phyloP scores from a whole-genome alignment of 2,329 filamentous ascomycete genomes.

The Fusarium papillatum region DNA sequence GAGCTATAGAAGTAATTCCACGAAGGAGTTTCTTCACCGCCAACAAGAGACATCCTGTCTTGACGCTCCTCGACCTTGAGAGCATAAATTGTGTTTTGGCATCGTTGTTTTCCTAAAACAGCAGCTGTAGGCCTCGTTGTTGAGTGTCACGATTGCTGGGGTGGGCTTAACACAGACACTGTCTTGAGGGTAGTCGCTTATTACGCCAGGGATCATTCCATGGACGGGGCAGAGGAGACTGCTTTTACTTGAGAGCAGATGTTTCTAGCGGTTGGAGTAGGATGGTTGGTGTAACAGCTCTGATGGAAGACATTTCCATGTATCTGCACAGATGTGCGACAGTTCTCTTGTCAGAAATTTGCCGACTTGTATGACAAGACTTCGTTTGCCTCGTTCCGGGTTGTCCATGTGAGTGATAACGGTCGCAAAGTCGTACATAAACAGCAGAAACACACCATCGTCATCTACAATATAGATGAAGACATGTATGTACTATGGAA shows the following conservation, averaged over 20 bases:
- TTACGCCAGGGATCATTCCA: background rate
- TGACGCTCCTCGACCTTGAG: background rate
- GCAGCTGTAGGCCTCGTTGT: accelerated
- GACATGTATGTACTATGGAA: background rate
- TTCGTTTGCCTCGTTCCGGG: background rate
- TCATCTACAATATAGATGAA: background rate
- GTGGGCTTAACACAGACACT: background rate
- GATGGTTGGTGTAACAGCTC: background rate
- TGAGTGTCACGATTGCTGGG: background rate
- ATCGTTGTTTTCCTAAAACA: background rate
- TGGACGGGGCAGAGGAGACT: background rate
- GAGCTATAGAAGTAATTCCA: background rate
- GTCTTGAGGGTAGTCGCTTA: background rate
- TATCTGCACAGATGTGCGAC: background rate
- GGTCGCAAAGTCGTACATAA: background rate
- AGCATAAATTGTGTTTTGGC: background rate
- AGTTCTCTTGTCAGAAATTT: background rate
- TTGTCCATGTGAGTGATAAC: background rate
- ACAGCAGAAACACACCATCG: background rate
- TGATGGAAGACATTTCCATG: background rate
- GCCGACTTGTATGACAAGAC: background rate
- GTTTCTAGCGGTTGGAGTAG: too few species aligned
- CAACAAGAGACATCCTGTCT: background rate
- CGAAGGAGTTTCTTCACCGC: background rate
- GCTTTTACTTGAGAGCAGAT: background rate